phyloP scores from a whole-genome alignment of 306 rosid species.

The Prunus mira region DNA sequence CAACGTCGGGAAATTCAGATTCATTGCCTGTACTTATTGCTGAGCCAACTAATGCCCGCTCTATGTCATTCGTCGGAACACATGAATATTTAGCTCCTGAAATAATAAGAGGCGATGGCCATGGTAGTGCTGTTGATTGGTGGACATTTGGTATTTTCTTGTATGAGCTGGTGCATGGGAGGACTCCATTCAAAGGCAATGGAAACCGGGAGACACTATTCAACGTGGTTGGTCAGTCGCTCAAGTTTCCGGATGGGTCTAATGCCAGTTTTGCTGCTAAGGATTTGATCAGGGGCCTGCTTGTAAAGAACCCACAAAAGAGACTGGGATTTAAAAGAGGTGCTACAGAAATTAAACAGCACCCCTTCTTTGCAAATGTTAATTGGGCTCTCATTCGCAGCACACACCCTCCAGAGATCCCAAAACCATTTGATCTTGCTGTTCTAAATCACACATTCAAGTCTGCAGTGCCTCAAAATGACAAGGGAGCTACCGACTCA shows the following conservation, averaged over 20 bases:
- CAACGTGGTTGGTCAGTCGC: constrained; percentile 51
- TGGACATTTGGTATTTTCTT: constrained; percentile 64
- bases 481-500: constrained; percentile 36
- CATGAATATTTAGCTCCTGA: constrained; percentile 66
- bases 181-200: constrained; percentile 56
- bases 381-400: constrained; percentile 64
- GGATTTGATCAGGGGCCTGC: constrained; percentile 50
- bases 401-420: constrained; percentile 54
- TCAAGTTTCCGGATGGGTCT: constrained; percentile 47
- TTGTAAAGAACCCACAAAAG: constrained; percentile 53
- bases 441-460: constrained; percentile 25
- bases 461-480: constrained; percentile 24
- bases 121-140: constrained; percentile 72
- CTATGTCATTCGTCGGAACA: constrained; percentile 65
- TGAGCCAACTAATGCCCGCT: constrained; percentile 57
- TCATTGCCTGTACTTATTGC: constrained; percentile 46
- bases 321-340: constrained; percentile 56
- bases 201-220: constrained; percentile 56
- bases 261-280: constrained; percentile 44
- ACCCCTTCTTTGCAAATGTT: constrained; percentile 49
- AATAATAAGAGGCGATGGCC: constrained; percentile 64
- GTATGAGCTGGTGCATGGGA: constrained; percentile 50
- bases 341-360: constrained; percentile 58
- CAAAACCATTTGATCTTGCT: constrained; percentile 46
- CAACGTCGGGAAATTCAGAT: constrained; percentile 23